Evolutionary conservation across 768 basidiomycete species (phyloP).

Genomic region (Lactifluus echinatus): DNA sequence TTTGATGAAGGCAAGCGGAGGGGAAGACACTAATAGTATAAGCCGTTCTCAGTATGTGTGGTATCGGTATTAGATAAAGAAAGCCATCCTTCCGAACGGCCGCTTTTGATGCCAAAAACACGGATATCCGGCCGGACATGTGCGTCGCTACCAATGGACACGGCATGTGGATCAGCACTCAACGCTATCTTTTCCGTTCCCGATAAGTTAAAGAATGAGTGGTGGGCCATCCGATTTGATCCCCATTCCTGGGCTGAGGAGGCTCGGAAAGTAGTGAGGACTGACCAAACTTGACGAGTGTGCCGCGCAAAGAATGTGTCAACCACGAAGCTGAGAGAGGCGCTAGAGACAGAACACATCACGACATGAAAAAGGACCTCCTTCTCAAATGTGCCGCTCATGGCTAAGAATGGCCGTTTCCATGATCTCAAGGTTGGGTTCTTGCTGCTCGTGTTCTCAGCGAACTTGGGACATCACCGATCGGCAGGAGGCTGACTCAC

Average conservation of each 20-base stretch:
- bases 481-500: constrained; percentile 99
- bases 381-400: constrained; percentile 99
- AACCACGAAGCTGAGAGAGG: too few species aligned
- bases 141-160: constrained; percentile 96
- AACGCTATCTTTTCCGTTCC: constrained; percentile 98
- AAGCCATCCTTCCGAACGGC: too few species aligned
- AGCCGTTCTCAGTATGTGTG: too few species aligned
- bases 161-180: constrained; percentile 87
- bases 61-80: too few species aligned
- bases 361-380: constrained; percentile 98
- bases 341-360: constrained; percentile 1
- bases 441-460: constrained; percentile 99
- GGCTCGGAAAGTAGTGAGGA: too few species aligned
- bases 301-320: too few species aligned
- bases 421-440: constrained; percentile 45
- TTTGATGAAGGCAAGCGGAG: too few species aligned
- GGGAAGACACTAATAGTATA: too few species aligned
- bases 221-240: too few species aligned
- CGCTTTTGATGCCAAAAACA: constrained; percentile 99
- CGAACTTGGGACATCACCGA: constrained; percentile 69
- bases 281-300: too few species aligned
- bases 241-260: neutral
- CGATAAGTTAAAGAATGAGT: constrained; percentile 98
- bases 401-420: too few species aligned
- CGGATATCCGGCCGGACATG: constrained; percentile 98